Evolutionary conservation across 228 moss, liverwort and hornwort genomes (phyloP), one percentile per base, ranked within the genome.

Genomic region (Sphagnum fallax): DNA sequence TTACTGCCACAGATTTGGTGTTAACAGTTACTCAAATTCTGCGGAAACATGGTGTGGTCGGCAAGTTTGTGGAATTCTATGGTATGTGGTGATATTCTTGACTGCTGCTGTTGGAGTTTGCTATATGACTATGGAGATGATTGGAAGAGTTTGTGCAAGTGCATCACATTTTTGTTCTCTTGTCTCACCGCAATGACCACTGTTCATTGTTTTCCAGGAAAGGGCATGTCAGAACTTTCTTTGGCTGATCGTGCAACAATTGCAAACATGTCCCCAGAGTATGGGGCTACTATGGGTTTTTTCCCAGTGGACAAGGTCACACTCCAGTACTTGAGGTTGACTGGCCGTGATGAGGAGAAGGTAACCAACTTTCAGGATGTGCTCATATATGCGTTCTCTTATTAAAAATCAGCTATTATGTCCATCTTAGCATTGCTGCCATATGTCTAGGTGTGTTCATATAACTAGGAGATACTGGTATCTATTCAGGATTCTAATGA

Each of bases 51-150:
- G 90, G 93, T 62, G 96, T 97, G 67, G 96, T 97, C 63, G 96
- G 93, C 65, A 97, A 93, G 78, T 97, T 97, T 65, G 96, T 97
- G 60, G 96, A 97, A 68, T 97, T 93, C 66, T 93, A 97, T 75
- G 93, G 93, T 97, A 63, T 70, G 90, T 76, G 62, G 53, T 11
- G 2, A 32, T 32, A 32, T 32, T 32, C 32, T 32, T 32, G 32
- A 32, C 32, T 32, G 32, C 32, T 32, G 32, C 32, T 32, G 32
- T 32, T 32, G 32, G 32, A 3, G 32, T 32, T 32, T 32, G 32
- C 32, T 32, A 32, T 32, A 32, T 32, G 32, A 32, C 32, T 32
- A 32, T 32, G 32, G 32, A 32, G 32, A 32, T 32, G 32, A 1
- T 32, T 32, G 32, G 32, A 32, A 2, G 32, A 32, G 32, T 32